These are phyloP conservation scores for Mucor circinelloides DNA, from an alignment of 371 early-diverging fungal genomes.

Conservation along the genomic window DNA sequence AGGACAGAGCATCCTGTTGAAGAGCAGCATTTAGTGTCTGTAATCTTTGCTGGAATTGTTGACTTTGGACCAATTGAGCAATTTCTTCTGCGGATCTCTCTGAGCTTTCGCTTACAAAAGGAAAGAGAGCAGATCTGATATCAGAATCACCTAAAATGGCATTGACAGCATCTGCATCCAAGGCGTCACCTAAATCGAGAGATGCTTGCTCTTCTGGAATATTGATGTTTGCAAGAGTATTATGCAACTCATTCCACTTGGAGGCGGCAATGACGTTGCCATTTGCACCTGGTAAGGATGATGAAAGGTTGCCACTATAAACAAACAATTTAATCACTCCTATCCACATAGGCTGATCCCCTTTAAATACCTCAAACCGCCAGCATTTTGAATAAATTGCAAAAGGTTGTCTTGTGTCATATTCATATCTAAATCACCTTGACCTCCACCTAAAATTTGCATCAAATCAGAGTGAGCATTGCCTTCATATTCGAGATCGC, in stretches of 20 bases:
- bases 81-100: slow-evolving; percentile 56
- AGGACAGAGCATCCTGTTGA: slow-evolving; percentile 70
- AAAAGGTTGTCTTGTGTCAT: slow-evolving; percentile 52
- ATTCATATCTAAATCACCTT: slow-evolving; percentile 25
- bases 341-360: neutral
- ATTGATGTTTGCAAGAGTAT: neutral
- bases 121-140: slow-evolving; percentile 63
- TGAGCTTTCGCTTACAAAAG: slow-evolving; percentile 59
- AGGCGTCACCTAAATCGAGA: slow-evolving; percentile 44
- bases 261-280: neutral
- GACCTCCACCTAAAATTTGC: slow-evolving; percentile 36
- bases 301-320: slow-evolving; percentile 6
- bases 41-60: slow-evolving; percentile 74
- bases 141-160: slow-evolving; percentile 60
- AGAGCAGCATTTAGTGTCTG: slow-evolving; percentile 65
- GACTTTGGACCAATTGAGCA: slow-evolving; percentile 61
- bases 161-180: slow-evolving; percentile 54
- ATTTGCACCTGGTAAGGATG: slow-evolving; percentile 3
- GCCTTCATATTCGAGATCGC: slow-evolving; percentile 21
- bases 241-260: slow-evolving; percentile 11
- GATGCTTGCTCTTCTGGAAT: slow-evolving; percentile 8
- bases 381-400: slow-evolving; percentile 52
- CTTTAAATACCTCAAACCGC: slow-evolving; percentile 39
- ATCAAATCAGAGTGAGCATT: slow-evolving; percentile 38
- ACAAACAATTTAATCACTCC: neutral